A percentile compares a stretch with the other conserved stretches of the same genome.
Evolutionary conservation across 441 rosid genomes (phyloP).

Genomic region (Gossypium trilobum): DNA sequence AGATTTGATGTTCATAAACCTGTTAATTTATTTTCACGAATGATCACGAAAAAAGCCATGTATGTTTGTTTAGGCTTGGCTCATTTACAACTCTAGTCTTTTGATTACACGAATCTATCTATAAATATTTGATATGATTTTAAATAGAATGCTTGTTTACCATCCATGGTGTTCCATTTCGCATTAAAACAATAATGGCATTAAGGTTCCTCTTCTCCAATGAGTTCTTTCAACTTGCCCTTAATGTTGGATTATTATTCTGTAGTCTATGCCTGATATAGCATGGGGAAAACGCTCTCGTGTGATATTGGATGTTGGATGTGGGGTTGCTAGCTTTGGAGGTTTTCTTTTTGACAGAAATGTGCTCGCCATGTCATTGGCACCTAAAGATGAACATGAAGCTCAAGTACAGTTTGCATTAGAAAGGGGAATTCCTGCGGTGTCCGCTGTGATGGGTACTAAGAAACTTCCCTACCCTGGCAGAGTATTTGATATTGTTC

Average conservation of each 20-base stretch:
- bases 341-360: slow-evolving; percentile 82
- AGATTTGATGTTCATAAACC: neutral
- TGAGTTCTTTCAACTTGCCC: neutral
- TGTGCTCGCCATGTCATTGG: slow-evolving; percentile 80
- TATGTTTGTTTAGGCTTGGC: neutral
- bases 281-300: slow-evolving; percentile 87
- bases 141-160: neutral
- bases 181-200: neutral
- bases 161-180: neutral
- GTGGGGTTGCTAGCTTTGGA: slow-evolving; percentile 96
- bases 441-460: slow-evolving; percentile 97
- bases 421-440: slow-evolving; percentile 91
- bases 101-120: neutral
- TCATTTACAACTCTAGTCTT: neutral
- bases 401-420: slow-evolving; percentile 94
- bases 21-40: neutral
- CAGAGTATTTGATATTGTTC: slow-evolving; percentile 76
- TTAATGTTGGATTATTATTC: slow-evolving; percentile 11
- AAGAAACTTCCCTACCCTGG: slow-evolving; percentile 86
- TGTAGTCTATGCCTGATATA: slow-evolving; percentile 71
- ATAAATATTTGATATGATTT: neutral
- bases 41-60: neutral
- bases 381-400: slow-evolving; percentile 99
- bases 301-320: slow-evolving; percentile 88
- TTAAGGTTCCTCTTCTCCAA: neutral